Percentiles rank a stretch among this genome's conserved stretches.
Evolutionary conservation across 768 basidiomycete genomes (phyloP).

Genomic region (Naganishia randhawae): DNA sequence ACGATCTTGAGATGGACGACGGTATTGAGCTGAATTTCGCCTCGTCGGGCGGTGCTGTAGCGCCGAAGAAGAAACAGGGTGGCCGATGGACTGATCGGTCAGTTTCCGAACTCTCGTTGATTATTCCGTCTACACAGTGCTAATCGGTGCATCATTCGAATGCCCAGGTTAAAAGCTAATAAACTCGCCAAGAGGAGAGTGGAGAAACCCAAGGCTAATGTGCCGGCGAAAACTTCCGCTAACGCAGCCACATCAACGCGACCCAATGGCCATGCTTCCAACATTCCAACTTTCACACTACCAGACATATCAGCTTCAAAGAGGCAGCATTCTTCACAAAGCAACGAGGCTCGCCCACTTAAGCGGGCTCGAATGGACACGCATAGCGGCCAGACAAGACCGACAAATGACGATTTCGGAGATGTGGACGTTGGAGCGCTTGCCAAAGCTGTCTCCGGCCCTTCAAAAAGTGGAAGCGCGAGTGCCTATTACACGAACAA

Average conservation of each 20-base stretch:
- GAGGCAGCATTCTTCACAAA: background rate
- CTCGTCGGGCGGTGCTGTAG: background rate
- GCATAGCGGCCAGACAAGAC: background rate
- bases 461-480: constrained; percentile 1
- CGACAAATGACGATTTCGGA: constrained; percentile 3
- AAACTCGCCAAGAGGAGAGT: constrained; percentile 47
- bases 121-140: background rate
- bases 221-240: constrained; percentile 56
- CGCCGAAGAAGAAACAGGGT: constrained; percentile 47
- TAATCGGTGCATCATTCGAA: constrained; percentile 23
- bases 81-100: constrained; percentile 60
- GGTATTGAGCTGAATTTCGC: constrained; percentile 71
- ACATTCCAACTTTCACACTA: constrained; percentile 1
- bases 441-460: constrained; percentile 21
- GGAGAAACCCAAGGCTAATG: constrained; percentile 26
- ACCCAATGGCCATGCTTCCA: background rate
- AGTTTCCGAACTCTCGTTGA: constrained; percentile 32
- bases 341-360: background rate
- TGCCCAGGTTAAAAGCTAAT: constrained; percentile 67
- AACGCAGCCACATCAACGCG: constrained; percentile 37
- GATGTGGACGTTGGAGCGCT: constrained; percentile 24
- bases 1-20: constrained; percentile 63
- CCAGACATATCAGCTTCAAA: background rate
- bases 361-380: constrained; percentile 3
- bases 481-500: constrained; percentile 16